phyloP scores from a whole-genome alignment of 148 eudicot species.

The Mesembryanthemum crystallinum region DNA sequence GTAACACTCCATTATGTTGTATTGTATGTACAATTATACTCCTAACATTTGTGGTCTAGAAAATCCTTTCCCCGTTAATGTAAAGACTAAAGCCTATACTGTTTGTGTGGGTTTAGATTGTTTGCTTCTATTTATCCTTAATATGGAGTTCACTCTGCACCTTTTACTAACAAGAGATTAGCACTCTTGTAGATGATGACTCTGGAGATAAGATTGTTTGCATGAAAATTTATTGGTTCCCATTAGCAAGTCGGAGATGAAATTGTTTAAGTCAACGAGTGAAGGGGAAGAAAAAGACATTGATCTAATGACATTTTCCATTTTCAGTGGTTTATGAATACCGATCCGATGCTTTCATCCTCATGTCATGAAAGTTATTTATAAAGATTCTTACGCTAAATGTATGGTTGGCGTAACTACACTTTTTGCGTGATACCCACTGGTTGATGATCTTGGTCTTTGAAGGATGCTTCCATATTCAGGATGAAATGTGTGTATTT shows the following conservation, averaged over 20 bases:
- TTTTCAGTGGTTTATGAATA: neutral
- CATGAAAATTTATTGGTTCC: too few relatives aligned
- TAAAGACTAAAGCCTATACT: neutral
- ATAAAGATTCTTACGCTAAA: conserved; percentile 25
- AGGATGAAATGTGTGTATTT: neutral
- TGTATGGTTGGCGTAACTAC: conserved; percentile 19
- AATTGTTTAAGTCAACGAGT: neutral
- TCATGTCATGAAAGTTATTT: conserved; percentile 10
- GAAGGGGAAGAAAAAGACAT: neutral
- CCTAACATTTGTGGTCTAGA: neutral
- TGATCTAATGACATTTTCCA: conserved; percentile 1
- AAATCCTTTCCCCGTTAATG: neutral
- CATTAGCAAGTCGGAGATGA: too few relatives aligned
- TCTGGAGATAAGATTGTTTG: neutral
- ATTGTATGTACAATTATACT: conserved; percentile 16
- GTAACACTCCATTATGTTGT: conserved; percentile 18
- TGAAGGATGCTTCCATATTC: conserved; percentile 11
- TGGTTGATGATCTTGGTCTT: neutral
- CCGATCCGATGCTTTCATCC: conserved; percentile 19
- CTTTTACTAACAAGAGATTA: neutral
- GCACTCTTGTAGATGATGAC: neutral
- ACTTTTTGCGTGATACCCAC: neutral
- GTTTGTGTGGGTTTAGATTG: neutral
- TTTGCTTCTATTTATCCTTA: neutral
- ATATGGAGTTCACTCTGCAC: neutral